Evolutionary conservation across 345 rosid species (phyloP), one percentile per base, ranked within the genome.

Genomic region (Zanthoxylum bungeanum): DNA sequence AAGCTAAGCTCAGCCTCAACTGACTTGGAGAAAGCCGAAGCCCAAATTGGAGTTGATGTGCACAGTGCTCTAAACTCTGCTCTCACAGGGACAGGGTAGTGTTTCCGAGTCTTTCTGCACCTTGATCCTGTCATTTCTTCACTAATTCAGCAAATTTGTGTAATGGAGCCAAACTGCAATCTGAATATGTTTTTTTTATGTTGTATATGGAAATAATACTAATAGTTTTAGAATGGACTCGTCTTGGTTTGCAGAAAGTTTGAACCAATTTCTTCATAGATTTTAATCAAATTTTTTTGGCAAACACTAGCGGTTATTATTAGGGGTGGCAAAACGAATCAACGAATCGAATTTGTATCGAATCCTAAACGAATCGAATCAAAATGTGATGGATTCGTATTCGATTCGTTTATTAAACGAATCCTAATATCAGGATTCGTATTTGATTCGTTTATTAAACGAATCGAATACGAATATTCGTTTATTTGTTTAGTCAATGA

Each of bases 1-100:
- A 87, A 86, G 77, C 86, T 87, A 46, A 82, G 78, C 47, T 87
- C 97, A n/a, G 97, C 98, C 7, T 58, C 93, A 21, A 88, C 94
- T 0, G 93, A 87, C 63, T 79, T 85, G 73, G 93, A 87, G 83
- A 93, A 86, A 82, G 93, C 93, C 17, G 96, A 91, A 55, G 97
- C 97, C 21, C 98, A 91, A 81, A 87, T 88, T 56, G 91, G 96
- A 9, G 75, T 91, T 50, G 93, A 91, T 61, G 84, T 91, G 52
- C 91, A 91, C 80, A 85, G 96, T 78, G 89, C 87, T 39, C 86
- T 88, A 68, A 90, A 83, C 74, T 80, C 82, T 49, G 89, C 91
- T 68, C 80, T 87, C 46, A 11, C 85, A 11, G 87, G 91, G 75
- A 83, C 85, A 11, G 87, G 91, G 75, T 83, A 83, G 76, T 72